Evolutionary conservation across 2,329 filamentous ascomycete genomes (phyloP), one percentile per base, ranked within the genome.

Genomic region (Pyrenophora tritici-repentis): DNA sequence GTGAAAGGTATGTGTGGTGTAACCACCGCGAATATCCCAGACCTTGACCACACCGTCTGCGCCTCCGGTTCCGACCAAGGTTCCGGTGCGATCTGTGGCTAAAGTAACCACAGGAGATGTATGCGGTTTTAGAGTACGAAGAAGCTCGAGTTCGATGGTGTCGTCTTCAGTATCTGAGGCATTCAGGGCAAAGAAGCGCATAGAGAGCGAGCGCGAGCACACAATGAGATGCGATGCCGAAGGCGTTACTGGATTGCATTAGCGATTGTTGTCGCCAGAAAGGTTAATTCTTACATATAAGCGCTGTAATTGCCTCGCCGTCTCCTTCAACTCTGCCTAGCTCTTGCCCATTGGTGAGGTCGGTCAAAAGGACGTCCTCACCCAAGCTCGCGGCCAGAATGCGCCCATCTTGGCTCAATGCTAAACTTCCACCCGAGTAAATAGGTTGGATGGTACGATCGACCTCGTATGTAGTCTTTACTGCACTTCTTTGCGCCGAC

Each of bases 31-130:
- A 53, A 99, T 91, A 75, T 99, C 94, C 93, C 93, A 99, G 44
- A 99, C 87, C 74, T 99, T 99, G 65, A 97, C 90, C 1, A 89
- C 85, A 18, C 94, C 94, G 70, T 99, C 94, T 3, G 94, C 92
- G 41, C 90, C 90, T 56, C 95, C 94, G 13, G 93, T 97, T 13
- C 92, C 94, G 36, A 99, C 81, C 10, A 99, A 79, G 2, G 93
- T 96, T 66, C 92, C 89, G 1, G 92, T 96, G 46, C 85, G 82
- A 72, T 99, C 94, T 55, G 94, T 86, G 1, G 90, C 86, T 12
- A 93, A 80, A 7, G 93, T 90, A 1, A 96, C 87, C 1, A 97
- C 91, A 0, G 95, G 94, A 2, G 93, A 92, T 0, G 86, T 83
- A 70, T 97, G 94, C 6, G 94, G 91, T 73, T 96, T 97, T 26